Conservation (phyloP, 1,284 basidiomycete genomes). For the Calocybe gambosa region DNA sequence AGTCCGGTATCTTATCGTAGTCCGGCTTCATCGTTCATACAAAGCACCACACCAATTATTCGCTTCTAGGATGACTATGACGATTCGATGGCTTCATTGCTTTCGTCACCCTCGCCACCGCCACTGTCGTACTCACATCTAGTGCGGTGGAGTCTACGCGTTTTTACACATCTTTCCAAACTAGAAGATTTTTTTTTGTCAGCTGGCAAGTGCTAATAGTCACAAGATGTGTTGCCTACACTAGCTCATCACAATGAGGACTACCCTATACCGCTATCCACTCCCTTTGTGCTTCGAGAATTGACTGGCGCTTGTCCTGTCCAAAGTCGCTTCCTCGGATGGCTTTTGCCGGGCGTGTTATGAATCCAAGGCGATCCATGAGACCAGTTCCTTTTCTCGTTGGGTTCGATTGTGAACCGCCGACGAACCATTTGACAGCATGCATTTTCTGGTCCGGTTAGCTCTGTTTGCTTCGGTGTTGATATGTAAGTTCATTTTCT, state of each 20-base stretch:
- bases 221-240: background rate
- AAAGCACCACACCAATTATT: background rate
- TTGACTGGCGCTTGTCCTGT: background rate
- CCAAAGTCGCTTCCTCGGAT: background rate
- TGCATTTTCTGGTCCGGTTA: no score
- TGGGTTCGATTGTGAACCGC: no score
- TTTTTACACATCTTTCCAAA: background rate
- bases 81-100: background rate
- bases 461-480: no score
- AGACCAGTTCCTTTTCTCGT: background rate
- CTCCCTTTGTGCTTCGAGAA: background rate
- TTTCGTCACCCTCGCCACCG: background rate
- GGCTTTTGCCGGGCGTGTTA: no score
- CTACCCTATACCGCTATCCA: background rate
- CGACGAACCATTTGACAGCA: no score
- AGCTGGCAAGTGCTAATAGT: background rate
- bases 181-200: background rate
- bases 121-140: background rate
- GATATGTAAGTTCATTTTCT: background rate
- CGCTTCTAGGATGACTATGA: background rate
- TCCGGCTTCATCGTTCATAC: background rate
- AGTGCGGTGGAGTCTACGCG: background rate
- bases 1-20: background rate
- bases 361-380: no score
- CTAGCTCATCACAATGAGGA: background rate